Base-by-base conservation (phyloP, 805 yeast species). In the Candida sphagnicola region DNA sequence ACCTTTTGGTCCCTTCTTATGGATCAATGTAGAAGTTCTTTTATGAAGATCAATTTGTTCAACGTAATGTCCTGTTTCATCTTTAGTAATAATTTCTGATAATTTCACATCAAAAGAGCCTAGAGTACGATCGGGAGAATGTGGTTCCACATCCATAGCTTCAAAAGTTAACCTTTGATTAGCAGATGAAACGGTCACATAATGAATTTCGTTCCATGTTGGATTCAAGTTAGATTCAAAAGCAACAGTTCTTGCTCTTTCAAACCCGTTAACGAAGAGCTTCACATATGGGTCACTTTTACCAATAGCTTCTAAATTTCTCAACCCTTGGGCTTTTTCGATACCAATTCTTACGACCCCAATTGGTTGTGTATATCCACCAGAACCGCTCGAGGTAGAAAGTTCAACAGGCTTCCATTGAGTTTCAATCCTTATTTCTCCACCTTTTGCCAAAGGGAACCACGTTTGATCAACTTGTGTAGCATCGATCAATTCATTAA, bases 201-300 rank as follows among this genome's bases (percentile, higher is more conserved):
- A 93, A 37, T 87, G 67, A 2, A 85, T 72, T 57, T 89, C 90
- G 56, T 90, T 79, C 85, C 88, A 93, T 4, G 77, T 78, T 5
- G 99, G 99, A 46, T 85, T 70, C 50, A 82, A 68, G 1, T 86
- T 80, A 17, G 82, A 76, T 16, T 77, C 80, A 39, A 69, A 59
- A 10, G 86, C 76, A 40, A 76, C 72, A 2, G 97, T 93, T 62
- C 98, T 78, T 15, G 82, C 85, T 56, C 78, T 79, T 48, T 78
- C 79, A 48, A 78, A 70, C 43, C 89, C 89, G 56, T 89, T 90
- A 34, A 88, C 74, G 54, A 87, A 63, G 12, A 91, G 68, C 53
- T 95, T 79, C 5, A 80, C 78, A 56, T 91, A 93, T 31, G 99
- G 99, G 62, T 93, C 98, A 56, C 89, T 79, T 51, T 80, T 86